These are phyloP conservation scores for Leccinum sublutescens DNA, from an alignment of 768 basidiomycete genomes.

Conservation along the genomic window DNA sequence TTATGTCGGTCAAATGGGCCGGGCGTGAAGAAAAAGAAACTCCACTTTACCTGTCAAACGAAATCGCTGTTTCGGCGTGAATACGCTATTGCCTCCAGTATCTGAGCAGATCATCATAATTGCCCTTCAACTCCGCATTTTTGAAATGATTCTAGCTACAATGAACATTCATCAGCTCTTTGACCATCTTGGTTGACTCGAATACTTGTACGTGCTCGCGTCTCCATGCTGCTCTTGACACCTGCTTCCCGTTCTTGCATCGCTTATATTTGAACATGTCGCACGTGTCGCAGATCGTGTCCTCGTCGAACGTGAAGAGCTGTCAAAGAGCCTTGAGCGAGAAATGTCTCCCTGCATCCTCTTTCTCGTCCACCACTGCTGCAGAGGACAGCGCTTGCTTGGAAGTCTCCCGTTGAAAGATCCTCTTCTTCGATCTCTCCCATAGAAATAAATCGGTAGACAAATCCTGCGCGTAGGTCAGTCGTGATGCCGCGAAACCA, in stretches of 20 bases:
- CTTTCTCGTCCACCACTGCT: slow-evolving; percentile 97
- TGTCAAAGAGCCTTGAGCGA: slow-evolving; percentile 85
- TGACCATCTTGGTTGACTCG: too few species aligned
- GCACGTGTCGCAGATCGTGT: slow-evolving; percentile 49
- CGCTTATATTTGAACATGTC: slow-evolving; percentile 91
- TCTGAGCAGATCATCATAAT: too few species aligned
- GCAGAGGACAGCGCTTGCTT: slow-evolving; percentile 91
- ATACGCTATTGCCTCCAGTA: too few species aligned
- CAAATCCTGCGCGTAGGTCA: slow-evolving; percentile 64
- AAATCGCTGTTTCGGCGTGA: too few species aligned
- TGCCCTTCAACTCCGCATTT: too few species aligned
- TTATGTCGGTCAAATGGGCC: too few species aligned
- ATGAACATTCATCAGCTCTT: too few species aligned
- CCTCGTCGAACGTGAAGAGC: slow-evolving; percentile 87
- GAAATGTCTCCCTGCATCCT: slow-evolving; percentile 94
- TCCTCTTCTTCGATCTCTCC: slow-evolving; percentile 98
- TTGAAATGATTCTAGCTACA: too few species aligned
- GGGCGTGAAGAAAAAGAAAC: too few species aligned
- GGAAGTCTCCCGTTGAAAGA: slow-evolving; percentile 94
- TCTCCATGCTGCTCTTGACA: slow-evolving; percentile 53
- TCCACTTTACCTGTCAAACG: too few species aligned
- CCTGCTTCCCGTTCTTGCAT: slow-evolving; percentile 83
- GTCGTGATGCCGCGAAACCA: background rate
- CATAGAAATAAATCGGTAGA: slow-evolving; percentile 96
- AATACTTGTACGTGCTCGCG: too few species aligned